A percentile compares a stretch with the other conserved stretches of the same genome.
Conservation (phyloP, 495 filamentous ascomycete species). For the Penicillium fimorum region DNA sequence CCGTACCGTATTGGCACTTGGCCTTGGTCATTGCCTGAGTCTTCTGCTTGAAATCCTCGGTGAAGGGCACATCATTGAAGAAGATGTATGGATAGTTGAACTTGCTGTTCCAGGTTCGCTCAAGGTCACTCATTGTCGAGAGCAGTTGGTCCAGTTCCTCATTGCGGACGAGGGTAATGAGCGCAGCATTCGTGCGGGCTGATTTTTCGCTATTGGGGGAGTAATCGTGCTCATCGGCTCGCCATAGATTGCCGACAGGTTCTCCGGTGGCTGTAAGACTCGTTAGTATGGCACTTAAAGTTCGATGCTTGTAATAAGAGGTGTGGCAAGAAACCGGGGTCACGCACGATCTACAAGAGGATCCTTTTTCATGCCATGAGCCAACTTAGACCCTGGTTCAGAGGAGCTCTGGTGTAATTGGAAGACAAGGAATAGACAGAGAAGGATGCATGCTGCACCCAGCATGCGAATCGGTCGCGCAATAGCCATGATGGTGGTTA, state of each 20-base stretch:
- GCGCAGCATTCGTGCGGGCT: constrained; percentile 84
- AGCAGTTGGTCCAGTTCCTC: constrained; percentile 81
- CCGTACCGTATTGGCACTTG: constrained; percentile 73
- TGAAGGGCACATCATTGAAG: constrained; percentile 93
- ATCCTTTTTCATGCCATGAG: constrained; percentile 62
- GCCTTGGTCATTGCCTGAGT: constrained; percentile 81
- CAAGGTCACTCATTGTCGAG: constrained; percentile 82
- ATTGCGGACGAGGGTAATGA: constrained; percentile 90
- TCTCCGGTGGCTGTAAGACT: constrained; percentile 66
- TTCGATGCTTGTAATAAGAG: constrained; percentile 1
- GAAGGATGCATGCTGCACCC: constrained; percentile 62
- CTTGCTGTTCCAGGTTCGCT: constrained; percentile 95
- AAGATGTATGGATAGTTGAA: constrained; percentile 99
- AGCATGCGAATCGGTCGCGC: constrained; percentile 79
- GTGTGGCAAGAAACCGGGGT: constrained; percentile 11
- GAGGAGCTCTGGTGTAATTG: constrained; percentile 58
- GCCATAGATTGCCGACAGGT: constrained; percentile 69
- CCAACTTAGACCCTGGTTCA: constrained; percentile 34
- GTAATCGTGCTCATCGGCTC: constrained; percentile 68
- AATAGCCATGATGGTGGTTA: constrained; percentile 64
- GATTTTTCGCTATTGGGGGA: constrained; percentile 69
- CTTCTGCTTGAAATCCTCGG: constrained; percentile 83
- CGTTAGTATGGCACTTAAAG: constrained; percentile 9
- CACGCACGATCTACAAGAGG: constrained; percentile 79
- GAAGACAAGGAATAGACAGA: constrained; percentile 73